Base-by-base conservation (phyloP, 1,139 yeast genomes). In the Debaryomyces singareniensis region DNA sequence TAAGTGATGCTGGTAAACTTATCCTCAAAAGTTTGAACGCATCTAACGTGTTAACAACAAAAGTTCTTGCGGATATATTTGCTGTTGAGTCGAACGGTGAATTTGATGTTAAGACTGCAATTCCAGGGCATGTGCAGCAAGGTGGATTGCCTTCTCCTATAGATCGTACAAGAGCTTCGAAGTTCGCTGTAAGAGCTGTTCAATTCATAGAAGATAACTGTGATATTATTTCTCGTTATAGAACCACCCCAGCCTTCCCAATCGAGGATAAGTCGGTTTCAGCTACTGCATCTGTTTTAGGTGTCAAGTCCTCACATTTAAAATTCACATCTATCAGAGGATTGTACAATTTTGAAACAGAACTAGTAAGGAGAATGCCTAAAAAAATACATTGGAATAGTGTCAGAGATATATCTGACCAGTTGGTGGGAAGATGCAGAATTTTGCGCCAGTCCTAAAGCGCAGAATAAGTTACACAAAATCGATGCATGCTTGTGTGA, bases 61-160 rank as follows among this genome's bases (percentile, higher is more conserved):
- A 83, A 38, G 70, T 83, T 37, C 70, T 91, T 45, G 87, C 95
- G 18, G 79, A 84, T 36, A 85, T 91, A 39, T 78, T 89, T 46
- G 75, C 78, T 42, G 81, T 82, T 40, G 91, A 86, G 46, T 75
- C 87, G 25, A 64, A 72, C 30, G 81, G 83, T 30, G 68, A 71
- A 38, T 91, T 87, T 51, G 96, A 89, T 49, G 84, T 94, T 13
- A 81, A 95, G 57, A 87, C 95, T 4, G 98, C 98, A 11, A 79
- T 89, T 33, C 98, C 98, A 9, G 98, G 98, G 16, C 98, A 91
- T 52, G 94, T 87, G 31, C 98, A 91, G 67, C 98, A 91, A 60
- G 98, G 98, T 56, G 95, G 94, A 36, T 75, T 78, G 32, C 98
- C 98, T 24, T 83, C 96, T 3, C 86, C 97, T 5, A 84, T 87